phyloP scores from a whole-genome alignment of 495 filamentous ascomycete genomes.

The Chaetomidium leptoderma region DNA sequence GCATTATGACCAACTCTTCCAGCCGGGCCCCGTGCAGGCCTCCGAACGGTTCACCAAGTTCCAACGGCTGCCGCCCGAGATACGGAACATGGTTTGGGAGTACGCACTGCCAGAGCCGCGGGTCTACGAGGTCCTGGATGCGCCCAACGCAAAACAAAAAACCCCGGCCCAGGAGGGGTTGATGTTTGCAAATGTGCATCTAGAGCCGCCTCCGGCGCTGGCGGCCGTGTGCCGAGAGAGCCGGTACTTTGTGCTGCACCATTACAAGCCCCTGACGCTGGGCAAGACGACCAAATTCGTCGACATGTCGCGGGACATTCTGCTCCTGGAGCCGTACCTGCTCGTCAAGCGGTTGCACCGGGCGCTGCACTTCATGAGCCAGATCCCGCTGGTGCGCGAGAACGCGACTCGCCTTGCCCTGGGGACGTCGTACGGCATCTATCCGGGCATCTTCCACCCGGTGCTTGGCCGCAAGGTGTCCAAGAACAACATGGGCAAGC shows the following conservation, averaged over 20 bases:
- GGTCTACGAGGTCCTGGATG: constrained; percentile 48
- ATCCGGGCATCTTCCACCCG: constrained; percentile 45
- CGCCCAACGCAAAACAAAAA: constrained; percentile 40
- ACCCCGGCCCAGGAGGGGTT: constrained; percentile 39
- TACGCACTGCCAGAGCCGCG: constrained; percentile 44
- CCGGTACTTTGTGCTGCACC: constrained; percentile 45
- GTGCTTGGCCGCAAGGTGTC: constrained; percentile 46
- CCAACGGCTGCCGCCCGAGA: constrained; percentile 34
- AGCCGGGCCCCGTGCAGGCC: constrained; percentile 23
- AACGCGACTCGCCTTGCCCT: constrained; percentile 42
- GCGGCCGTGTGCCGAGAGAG: constrained; percentile 46
- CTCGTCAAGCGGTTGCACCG: constrained; percentile 47
- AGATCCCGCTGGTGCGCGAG: constrained; percentile 43
- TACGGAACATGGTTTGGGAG: constrained; percentile 43
- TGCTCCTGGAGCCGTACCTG: constrained; percentile 49
- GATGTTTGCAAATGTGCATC: constrained; percentile 48
- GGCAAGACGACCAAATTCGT: constrained; percentile 45
- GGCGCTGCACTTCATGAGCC: constrained; percentile 45
- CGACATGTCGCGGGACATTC: constrained; percentile 44
- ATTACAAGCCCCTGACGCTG: constrained; percentile 46
- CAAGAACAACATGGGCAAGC: constrained; percentile 46
- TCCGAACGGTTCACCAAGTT: constrained; percentile 29
- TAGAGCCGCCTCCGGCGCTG: constrained; percentile 44
- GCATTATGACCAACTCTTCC: constrained; percentile 26
- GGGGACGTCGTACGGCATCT: constrained; percentile 46